Conservation (phyloP, 495 filamentous ascomycete species). For the Neurospora sp. region DNA sequence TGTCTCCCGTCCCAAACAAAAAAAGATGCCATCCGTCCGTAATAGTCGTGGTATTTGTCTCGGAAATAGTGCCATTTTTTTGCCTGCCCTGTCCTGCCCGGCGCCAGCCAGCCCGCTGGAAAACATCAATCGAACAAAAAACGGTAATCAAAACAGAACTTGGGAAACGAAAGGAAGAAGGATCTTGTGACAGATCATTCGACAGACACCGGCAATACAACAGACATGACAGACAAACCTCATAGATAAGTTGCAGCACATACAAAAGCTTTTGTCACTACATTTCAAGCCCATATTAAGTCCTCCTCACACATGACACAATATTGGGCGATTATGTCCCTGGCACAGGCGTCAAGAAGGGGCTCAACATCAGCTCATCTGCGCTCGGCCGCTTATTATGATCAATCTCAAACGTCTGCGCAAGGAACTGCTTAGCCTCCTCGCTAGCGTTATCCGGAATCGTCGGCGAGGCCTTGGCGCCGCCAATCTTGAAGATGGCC, state of each 20-base stretch:
- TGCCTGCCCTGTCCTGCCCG: not conserved
- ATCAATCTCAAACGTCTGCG: conserved; percentile 88
- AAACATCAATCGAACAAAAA: not conserved
- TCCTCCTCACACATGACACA: not conserved
- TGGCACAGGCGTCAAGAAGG: conserved; percentile 56
- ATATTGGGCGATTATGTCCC: conserved; percentile 24
- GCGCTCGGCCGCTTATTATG: conserved; percentile 85
- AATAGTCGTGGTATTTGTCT: not conserved
- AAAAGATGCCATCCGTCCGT: not conserved
- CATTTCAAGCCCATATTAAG: not conserved
- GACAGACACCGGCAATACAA: not conserved
- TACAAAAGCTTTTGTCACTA: not conserved
- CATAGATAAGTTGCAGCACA: not conserved
- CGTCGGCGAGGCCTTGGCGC: conserved; percentile 74
- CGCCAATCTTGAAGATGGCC: conserved; percentile 97
- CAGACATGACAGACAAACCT: not conserved
- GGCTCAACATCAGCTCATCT: conserved; percentile 74
- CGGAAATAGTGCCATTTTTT: not conserved
- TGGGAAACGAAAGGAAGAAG: not conserved
- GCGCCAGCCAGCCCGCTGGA: not conserved
- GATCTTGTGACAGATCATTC: not conserved
- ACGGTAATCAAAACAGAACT: not conserved
- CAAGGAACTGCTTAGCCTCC: conserved; percentile 78
- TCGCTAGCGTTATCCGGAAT: conserved; percentile 77
- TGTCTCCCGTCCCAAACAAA: not conserved